Base-by-base conservation (phyloP, 352 stramenopile species). In the Globisporangium irregulare region DNA sequence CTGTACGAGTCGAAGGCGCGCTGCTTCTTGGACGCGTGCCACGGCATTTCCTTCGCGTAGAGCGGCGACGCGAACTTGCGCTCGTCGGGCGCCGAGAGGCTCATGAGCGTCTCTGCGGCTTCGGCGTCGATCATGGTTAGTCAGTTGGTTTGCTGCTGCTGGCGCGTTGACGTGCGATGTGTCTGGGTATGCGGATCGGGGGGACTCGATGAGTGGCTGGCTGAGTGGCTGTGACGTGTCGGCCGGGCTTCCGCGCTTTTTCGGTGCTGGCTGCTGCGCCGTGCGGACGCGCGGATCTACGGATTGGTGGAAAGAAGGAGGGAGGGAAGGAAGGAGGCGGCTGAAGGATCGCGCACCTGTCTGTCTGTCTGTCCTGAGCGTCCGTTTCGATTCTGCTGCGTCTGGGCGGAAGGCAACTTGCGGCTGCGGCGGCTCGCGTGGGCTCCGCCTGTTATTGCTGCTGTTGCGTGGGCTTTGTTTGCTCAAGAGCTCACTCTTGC, bases 71-170 rank as follows among this genome's bases (percentile, higher is more conserved):
- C 66, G 62, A 83, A 84, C 62, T 87, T 78, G 75, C 80, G 80
- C 70, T 91, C 83, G 71, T 93, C 83, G 0, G 83, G 85, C 48
- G 85, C 85, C 53, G 85, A 93, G 18, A 93, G 76, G 64, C 85
- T 91, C 81, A 93, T 91, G 68, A 93, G 83, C 60, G 81, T 91
- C 73, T 91, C 81, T 51, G 85, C 85, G 41, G 86, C 80, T 77
- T 93, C 85, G 32, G 71, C 83, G 64, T 93, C 85, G 55, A 91
- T 80, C 81, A 91, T 91, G 15, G 2, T 46, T 12, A 51, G 48
- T 51, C 34, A 8, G 59, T 8, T 54, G 15, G 38, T 43, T 20
- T 15, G 36, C n/a, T 64, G 32, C 14, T 64, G 22, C 10, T 54
- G 25, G 25, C 34, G 24, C 34, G 15, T 25, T 20, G n/a, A 51